These are phyloP conservation scores for Thuidium tamariscinum DNA, from an alignment of 225 moss, liverwort and hornwort species.

Conservation along the genomic window DNA sequence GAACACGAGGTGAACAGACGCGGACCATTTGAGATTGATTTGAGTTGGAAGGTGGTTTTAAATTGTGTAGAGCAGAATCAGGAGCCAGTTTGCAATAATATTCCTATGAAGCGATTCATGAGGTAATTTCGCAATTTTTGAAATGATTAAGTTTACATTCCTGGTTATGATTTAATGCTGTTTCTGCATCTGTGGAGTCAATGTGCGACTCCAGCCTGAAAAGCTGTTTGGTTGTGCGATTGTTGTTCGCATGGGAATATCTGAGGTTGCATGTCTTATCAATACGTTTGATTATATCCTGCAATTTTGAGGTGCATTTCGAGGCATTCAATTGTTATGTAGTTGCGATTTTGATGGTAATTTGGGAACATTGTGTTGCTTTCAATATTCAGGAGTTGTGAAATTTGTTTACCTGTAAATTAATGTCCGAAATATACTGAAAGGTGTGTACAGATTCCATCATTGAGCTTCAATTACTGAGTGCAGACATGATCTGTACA, in stretches of 20 bases:
- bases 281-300: neutral
- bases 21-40: too few relatives aligned
- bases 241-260: neutral
- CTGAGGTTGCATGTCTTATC: neutral
- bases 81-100: neutral
- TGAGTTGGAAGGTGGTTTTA: neutral
- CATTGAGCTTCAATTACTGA: neutral
- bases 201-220: neutral
- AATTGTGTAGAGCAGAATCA: neutral
- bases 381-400: neutral
- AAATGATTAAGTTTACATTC: neutral
- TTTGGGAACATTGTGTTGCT: too few relatives aligned
- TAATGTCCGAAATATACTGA: neutral
- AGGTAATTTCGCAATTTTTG: neutral
- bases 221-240: neutral
- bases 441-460: neutral
- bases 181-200: neutral
- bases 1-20: neutral
- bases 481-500: neutral
- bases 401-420: neutral
- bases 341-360: neutral
- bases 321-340: neutral
- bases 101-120: neutral
- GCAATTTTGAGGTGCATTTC: neutral
- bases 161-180: neutral